A percentile compares a stretch with the other conserved stretches of the same genome.
Conservation (phyloP, 2,329 filamentous ascomycete genomes). For the Arthroderma uncinatum region DNA sequence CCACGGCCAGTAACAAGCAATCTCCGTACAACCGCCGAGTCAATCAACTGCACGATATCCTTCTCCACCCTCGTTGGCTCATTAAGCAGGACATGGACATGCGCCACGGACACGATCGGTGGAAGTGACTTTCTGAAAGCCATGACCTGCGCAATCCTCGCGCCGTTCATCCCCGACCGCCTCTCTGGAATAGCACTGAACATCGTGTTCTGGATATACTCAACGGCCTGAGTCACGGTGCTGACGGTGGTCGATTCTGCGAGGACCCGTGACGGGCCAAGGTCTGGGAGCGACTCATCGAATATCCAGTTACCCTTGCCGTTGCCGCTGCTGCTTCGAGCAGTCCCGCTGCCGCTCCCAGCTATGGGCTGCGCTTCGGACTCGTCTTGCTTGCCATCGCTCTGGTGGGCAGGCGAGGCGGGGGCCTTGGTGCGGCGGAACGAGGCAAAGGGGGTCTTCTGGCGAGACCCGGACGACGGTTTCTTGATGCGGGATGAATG, state of each 20-base stretch:
- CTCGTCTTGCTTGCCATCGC: slow-evolving; percentile 9
- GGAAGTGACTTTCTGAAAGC: slow-evolving; percentile 46
- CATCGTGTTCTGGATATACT: slow-evolving; percentile 42
- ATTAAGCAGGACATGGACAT: slow-evolving; percentile 47
- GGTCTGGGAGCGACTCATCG: slow-evolving; percentile 40
- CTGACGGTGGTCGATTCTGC: slow-evolving; percentile 36
- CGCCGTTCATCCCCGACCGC: slow-evolving; percentile 51
- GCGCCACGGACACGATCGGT: slow-evolving; percentile 48
- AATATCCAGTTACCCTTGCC: slow-evolving; percentile 9
- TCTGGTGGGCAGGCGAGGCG: background rate
- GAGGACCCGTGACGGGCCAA: slow-evolving; percentile 41
- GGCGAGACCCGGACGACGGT: slow-evolving; percentile 23
- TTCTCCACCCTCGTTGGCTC: slow-evolving; percentile 49
- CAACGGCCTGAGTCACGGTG: slow-evolving; percentile 44
- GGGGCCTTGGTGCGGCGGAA: slow-evolving; percentile 33
- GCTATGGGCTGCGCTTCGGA: slow-evolving; percentile 7
- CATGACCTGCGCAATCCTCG: slow-evolving; percentile 48
- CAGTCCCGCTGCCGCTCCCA: slow-evolving; percentile 16
- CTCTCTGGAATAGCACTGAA: slow-evolving; percentile 47
- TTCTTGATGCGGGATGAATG: slow-evolving; percentile 38
- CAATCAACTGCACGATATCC: slow-evolving; percentile 45
- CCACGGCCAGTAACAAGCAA: slow-evolving; percentile 48
- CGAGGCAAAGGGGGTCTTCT: slow-evolving; percentile 31
- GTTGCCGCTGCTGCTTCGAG: slow-evolving; percentile 12
- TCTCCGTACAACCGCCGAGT: slow-evolving; percentile 42